phyloP scores from a whole-genome alignment of 805 yeast genomes.

The Kodamaea jinghongensis region DNA sequence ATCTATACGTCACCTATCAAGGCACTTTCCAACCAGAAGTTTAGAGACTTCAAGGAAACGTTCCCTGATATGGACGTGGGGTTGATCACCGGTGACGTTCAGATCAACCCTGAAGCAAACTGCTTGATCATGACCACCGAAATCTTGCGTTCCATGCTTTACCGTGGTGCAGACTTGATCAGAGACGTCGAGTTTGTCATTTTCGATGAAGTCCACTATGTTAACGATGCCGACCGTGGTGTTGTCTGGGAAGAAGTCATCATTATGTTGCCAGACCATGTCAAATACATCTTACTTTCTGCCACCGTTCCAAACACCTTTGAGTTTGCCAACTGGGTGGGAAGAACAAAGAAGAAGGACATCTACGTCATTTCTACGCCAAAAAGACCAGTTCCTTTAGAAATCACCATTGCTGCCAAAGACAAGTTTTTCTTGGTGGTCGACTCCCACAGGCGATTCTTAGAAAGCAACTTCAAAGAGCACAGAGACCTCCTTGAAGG shows the following conservation, averaged over 20 bases:
- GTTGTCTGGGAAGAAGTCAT: constrained; percentile 99
- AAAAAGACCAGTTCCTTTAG: constrained; percentile 94
- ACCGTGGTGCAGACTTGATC: constrained; percentile 93
- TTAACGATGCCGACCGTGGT: constrained; percentile 94
- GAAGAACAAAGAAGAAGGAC: constrained; percentile 93
- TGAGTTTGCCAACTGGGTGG: constrained; percentile 98
- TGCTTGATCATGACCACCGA: constrained; percentile 98
- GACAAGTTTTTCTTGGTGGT: constrained; percentile 69
- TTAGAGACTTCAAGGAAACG: constrained; percentile 78
- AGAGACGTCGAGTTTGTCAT: constrained; percentile 97
- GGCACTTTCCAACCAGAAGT: constrained; percentile 86
- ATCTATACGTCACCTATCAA: constrained; percentile 95
- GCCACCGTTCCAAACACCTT: constrained; percentile 99
- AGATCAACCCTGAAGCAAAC: constrained; percentile 93
- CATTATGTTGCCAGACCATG: constrained; percentile 95
- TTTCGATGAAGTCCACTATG: constrained; percentile 97
- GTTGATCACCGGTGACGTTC: constrained; percentile 95
- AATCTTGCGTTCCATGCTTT: constrained; percentile 90
- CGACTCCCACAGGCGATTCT: constrained; percentile 68
- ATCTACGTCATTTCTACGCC: constrained; percentile 95
- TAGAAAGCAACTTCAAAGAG: constrained; percentile 58
- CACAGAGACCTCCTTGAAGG: constrained; percentile 53
- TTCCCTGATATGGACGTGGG: constrained; percentile 88
- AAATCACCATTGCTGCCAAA: constrained; percentile 82
- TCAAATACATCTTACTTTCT: constrained; percentile 82